A percentile compares a stretch with the other conserved stretches of the same genome.
These are phyloP conservation scores for Colletotrichum somersetense DNA, from an alignment of 2,329 filamentous ascomycete species.

Conservation along the genomic window DNA sequence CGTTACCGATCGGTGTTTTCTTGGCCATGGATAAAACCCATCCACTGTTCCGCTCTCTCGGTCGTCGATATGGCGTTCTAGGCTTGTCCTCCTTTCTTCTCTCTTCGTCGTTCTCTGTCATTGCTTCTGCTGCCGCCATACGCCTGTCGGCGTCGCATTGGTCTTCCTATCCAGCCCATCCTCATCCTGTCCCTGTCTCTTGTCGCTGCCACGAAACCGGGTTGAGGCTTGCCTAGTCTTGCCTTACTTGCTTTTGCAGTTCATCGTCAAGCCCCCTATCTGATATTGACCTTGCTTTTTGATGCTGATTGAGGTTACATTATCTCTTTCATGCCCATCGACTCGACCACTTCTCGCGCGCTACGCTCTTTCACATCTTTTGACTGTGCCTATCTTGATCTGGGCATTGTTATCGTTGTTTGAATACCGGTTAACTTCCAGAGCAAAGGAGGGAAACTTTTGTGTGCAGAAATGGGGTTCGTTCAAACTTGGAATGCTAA, in stretches of 20 bases:
- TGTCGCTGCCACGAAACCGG: slow-evolving; percentile 1
- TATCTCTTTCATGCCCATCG: slow-evolving; percentile 2
- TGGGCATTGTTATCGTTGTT: neutral
- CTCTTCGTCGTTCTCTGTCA: slow-evolving; percentile 3
- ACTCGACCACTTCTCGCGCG: neutral
- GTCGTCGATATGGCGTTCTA: slow-evolving; percentile 7
- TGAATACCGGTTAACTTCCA: neutral
- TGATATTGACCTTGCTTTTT: slow-evolving; percentile 12
- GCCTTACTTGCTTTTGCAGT: slow-evolving; percentile 26
- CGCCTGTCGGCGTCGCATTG: neutral
- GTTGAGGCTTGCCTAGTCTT: slow-evolving; percentile 24
- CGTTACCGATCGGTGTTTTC: slow-evolving; percentile 16
- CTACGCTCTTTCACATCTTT: slow-evolving; percentile 2
- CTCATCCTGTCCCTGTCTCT: neutral
- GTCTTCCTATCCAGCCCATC: neutral
- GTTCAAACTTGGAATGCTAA: slow-evolving; percentile 64
- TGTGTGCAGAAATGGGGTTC: slow-evolving; percentile 58
- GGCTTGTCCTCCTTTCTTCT: slow-evolving; percentile 23
- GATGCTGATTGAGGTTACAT: neutral
- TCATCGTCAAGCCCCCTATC: neutral
- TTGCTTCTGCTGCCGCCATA: slow-evolving; percentile 12
- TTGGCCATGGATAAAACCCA: slow-evolving; percentile 35
- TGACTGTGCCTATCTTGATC: neutral
- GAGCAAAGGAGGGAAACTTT: neutral
- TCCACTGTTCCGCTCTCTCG: slow-evolving; percentile 11